Percentiles rank a stretch among this genome's conserved stretches.
Evolutionary conservation across 768 basidiomycete genomes (phyloP).

Genomic region (Xerocomellus dryophilus): DNA sequence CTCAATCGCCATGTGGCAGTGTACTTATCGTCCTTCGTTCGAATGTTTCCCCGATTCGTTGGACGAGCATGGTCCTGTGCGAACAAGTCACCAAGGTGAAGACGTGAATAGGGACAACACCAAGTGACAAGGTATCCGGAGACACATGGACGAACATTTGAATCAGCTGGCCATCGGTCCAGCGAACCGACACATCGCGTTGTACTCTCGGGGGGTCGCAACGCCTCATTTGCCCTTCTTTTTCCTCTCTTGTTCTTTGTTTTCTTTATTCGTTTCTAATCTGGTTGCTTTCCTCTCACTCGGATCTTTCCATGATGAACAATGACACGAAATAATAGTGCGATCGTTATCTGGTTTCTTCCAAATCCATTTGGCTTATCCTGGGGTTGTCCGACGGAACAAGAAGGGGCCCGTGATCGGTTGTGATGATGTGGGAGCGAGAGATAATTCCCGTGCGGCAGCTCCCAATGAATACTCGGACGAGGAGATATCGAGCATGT

Average conservation of each 20-base stretch:
- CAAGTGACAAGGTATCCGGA: not conserved
- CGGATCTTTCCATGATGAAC: not conserved
- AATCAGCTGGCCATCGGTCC: too few relatives aligned
- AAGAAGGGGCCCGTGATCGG: not conserved
- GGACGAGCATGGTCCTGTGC: too few relatives aligned
- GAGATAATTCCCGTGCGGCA: too few relatives aligned
- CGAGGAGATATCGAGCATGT: not conserved
- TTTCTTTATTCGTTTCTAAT: not conserved
- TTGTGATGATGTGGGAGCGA: too few relatives aligned
- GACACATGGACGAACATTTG: not conserved
- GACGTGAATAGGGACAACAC: not conserved
- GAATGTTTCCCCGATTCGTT: too few relatives aligned
- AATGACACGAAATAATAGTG: not conserved
- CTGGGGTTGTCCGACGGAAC: not conserved
- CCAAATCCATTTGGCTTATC: not conserved
- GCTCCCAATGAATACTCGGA: not conserved
- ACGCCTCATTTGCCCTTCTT: not conserved
- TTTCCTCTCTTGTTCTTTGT: not conserved
- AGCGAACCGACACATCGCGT: too few relatives aligned
- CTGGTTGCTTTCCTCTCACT: not conserved
- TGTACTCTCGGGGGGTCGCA: not conserved
- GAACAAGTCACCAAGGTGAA: too few relatives aligned
- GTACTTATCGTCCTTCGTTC: too few relatives aligned
- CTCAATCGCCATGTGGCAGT: too few relatives aligned
- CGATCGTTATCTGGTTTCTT: not conserved